A percentile compares a stretch with the other conserved stretches of the same genome.
Conservation (phyloP, 2,329 filamentous ascomycete genomes). For the Bipolaris bicolor region DNA sequence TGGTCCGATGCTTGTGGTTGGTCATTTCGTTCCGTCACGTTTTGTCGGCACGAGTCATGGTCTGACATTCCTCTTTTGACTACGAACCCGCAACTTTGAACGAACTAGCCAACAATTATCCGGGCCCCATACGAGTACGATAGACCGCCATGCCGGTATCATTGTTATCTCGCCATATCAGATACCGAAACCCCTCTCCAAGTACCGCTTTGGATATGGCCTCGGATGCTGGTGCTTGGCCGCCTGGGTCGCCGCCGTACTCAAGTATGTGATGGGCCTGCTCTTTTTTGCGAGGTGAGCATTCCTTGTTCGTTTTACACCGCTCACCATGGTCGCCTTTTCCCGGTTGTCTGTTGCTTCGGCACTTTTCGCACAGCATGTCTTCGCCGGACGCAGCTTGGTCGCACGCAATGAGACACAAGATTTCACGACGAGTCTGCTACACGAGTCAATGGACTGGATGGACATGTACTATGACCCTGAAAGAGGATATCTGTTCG, state of each 20-base stretch:
- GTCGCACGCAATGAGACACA: constrained; percentile 26
- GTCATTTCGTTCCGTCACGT: constrained; percentile 8
- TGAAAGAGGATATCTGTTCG: constrained; percentile 60
- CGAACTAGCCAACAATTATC: constrained; percentile 3
- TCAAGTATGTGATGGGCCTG: background rate
- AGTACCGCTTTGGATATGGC: constrained; percentile 2
- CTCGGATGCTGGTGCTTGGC: constrained; percentile 5
- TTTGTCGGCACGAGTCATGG: constrained; percentile 6
- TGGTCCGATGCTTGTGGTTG: constrained; percentile 2
- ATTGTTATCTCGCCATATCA: constrained; percentile 10
- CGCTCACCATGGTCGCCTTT: constrained; percentile 13
- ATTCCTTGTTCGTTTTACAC: background rate
- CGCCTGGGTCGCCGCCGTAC: background rate
- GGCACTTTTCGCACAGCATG: constrained; percentile 14
- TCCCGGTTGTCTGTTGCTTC: constrained; percentile 20
- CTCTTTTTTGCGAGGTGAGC: background rate
- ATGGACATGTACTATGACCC: constrained; percentile 63
- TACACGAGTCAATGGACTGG: constrained; percentile 60
- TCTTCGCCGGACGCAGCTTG: constrained; percentile 12
- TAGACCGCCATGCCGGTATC: constrained; percentile 4
- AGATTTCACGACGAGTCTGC: constrained; percentile 21
- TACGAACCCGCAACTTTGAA: background rate
- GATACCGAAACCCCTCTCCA: constrained; percentile 9
- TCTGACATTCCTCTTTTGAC: constrained; percentile 6
- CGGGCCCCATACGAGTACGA: constrained; percentile 1